Evolutionary conservation across 345 rosid species (phyloP), one percentile per base, ranked within the genome.

Genomic region (Eutrema yunnanense): DNA sequence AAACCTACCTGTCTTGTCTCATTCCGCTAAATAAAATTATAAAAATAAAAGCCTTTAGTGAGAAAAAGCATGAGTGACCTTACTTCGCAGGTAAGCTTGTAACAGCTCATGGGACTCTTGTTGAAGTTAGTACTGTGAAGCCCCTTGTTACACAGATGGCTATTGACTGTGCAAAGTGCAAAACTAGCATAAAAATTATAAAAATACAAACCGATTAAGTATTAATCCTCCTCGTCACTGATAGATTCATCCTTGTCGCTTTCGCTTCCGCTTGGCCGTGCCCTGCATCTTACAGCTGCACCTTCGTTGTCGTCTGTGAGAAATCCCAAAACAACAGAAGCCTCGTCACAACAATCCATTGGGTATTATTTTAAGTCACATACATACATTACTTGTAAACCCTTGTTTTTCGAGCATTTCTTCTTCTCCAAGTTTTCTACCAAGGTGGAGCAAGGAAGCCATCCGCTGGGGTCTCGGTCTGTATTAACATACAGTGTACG

Each of bases 401-500:
- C 89, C 73, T 94, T 96, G 62, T n/a, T 86, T 86, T 86, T 90
- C 54, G 83, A 75, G 77, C 76, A 87, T 66, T 19, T 19, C 22
- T 86, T 94, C 58, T 89, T 96, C 53, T 67, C 85, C 50, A 94
- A 75, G 50, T 37, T 84, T 30, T 86, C 90, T 53, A 87, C 79
- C 77, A 91, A 87, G 40, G 78, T 58, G 54, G 69, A 71, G 67
- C 86, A 94, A 34, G 96, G 99, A 47, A 92, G 96, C 99, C 99
- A 95, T 30, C 99, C 92, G 69, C 97, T 95, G 29, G 98, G 98
- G 84, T 95, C 90, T 82, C 88, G 94, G 59, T 92, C 97, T 37
- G 92, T 87, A 85, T 92, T 86, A 34, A 92, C 82, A 70, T 87
- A 82, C 83, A 83, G 81, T 4, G 87, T 83, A 74, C 88, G 84